Base-by-base conservation (phyloP, 768 basidiomycete species). In the Suillus subaureus region DNA sequence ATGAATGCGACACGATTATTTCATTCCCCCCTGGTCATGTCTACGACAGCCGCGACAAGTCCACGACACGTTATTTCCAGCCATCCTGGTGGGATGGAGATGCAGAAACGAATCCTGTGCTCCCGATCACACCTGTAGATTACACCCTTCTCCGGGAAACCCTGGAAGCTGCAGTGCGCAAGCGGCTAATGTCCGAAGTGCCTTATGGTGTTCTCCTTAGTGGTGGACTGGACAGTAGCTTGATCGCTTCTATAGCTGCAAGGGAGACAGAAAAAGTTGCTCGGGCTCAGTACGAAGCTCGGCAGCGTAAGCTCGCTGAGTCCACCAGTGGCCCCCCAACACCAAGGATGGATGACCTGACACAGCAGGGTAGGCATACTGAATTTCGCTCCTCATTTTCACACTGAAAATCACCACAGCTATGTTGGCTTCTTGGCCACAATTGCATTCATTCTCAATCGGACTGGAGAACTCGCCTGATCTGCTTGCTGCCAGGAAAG, bases 1-100 rank as follows among this genome's bases (percentile, higher is more conserved):
- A 94, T 68, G 94, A 99, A 69, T 99, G 97, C 77, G 97, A 98
- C 79, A 87, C 91, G 70, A 90, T 99, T 71, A 89, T 95, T 68
- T 86, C 96, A 7, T 99, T 99, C 85, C 97, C 97, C 35, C 97
- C 97, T 7, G 97, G 97, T 15, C 96, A 99, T 75, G 87, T 97
- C 62, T 99, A 90, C 75, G 97, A 99, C 80, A 96, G 94, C 75
- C 80, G 71, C 61, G 93, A 93, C 70, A 79, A 84, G 67, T 87
- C 90, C 51, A 92, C 92, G 26, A 88, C 85, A 66, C 88, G 92
- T 42, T 99, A 97, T 78, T 99, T 87, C 80, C 80, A 87, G 26
- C 97, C 97, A 12, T 79, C 89, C 1, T 99, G 97, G 97, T 93
- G 91, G 89, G 78, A 85, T 63, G 88, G 88, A n/a, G 95, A 98